phyloP scores from a whole-genome alignment of 257 asterid species.

The Solanum peruvianum region DNA sequence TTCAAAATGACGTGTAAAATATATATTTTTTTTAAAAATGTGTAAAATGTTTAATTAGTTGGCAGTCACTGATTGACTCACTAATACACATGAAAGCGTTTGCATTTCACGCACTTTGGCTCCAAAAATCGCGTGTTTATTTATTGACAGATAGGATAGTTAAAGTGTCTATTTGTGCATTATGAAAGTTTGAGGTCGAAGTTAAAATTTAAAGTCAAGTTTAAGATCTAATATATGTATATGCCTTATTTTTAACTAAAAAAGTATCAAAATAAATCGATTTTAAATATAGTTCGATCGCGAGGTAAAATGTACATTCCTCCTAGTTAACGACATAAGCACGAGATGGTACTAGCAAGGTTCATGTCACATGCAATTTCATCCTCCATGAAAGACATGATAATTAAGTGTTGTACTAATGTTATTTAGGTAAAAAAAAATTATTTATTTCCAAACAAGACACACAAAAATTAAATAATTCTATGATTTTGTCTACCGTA shows the following conservation, averaged over 20 bases:
- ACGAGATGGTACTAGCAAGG: conserved; percentile 47
- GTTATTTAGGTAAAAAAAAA: conserved; percentile 15
- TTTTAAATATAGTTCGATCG: not conserved
- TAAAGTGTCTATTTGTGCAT: no score
- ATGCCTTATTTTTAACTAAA: not conserved
- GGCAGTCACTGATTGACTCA: no score
- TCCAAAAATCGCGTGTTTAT: no score
- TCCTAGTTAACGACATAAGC: conserved; percentile 52
- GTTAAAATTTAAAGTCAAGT: no score
- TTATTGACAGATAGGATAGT: no score
- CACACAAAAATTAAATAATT: conserved; percentile 24
- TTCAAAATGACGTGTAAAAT: no score
- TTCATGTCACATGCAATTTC: conserved; percentile 52
- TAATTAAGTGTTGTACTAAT: conserved; percentile 25
- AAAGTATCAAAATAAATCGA: not conserved
- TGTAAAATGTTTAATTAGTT: no score
- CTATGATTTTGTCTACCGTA: conserved; percentile 31
- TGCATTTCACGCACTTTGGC: no score
- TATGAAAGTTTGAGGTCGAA: no score
- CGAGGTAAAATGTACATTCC: not conserved
- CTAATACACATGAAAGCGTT: no score
- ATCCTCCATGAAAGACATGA: conserved; percentile 15
- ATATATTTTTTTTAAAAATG: no score
- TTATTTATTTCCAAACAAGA: conserved; percentile 21
- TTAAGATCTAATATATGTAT: no score